Conservation (phyloP, 257 asterid species). For the Thymus quinquecostatus region DNA sequence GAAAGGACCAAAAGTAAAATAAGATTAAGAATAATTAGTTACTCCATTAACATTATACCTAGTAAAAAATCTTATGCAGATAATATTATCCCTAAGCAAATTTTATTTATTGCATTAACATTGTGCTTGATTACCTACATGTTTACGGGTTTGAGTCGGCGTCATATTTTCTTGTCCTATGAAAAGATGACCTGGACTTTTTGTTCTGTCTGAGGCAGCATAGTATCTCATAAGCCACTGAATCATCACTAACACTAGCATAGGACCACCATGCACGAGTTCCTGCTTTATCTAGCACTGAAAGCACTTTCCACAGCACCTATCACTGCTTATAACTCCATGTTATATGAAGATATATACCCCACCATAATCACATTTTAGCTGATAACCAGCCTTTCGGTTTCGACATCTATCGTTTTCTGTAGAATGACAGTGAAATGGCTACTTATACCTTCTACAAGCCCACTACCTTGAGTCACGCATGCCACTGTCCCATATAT, state of each 20-base stretch:
- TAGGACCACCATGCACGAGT: constrained; percentile 28
- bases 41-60: background rate
- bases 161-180: constrained; percentile 16
- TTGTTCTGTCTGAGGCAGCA: constrained; percentile 14
- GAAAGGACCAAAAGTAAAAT: background rate
- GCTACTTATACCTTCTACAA: constrained; percentile 12
- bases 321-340: background rate
- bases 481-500: background rate
- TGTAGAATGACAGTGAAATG: background rate
- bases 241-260: constrained; percentile 22
- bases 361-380: constrained; percentile 8
- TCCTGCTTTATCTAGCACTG: constrained; percentile 17
- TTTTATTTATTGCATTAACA: constrained; percentile 14
- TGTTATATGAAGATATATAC: constrained; percentile 15
- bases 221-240: constrained; percentile 18
- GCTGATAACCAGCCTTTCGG: background rate
- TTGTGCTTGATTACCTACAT: constrained; percentile 13
- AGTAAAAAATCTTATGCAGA: background rate
- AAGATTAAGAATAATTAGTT: background rate
- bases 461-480: constrained; percentile 9
- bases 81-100: background rate
- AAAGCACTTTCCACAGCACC: constrained; percentile 22
- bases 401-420: background rate
- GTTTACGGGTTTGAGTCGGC: constrained; percentile 11
- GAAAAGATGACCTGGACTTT: constrained; percentile 6